Conservation (phyloP, 2,329 filamentous ascomycete genomes). For the Claviceps spartinae region DNA sequence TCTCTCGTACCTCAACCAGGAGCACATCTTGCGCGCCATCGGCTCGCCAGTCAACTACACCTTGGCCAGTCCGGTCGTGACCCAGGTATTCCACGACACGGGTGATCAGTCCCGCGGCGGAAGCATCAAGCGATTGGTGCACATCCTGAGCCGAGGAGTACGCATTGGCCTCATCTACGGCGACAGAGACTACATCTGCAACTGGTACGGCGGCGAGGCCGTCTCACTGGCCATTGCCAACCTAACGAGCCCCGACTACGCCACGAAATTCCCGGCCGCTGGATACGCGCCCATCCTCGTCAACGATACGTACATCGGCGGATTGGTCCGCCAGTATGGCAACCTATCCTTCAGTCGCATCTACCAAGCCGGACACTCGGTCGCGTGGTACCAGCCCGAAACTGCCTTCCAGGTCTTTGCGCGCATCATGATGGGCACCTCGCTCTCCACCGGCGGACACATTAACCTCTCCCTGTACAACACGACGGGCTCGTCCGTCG, state of each 20-base stretch:
- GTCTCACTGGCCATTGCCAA: constrained; percentile 50
- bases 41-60: constrained; percentile 51
- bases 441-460: constrained; percentile 40
- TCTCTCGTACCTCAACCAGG: constrained; percentile 49
- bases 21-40: constrained; percentile 41
- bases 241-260: constrained; percentile 31
- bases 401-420: constrained; percentile 47
- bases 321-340: constrained; percentile 61
- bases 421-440: constrained; percentile 41
- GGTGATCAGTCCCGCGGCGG: constrained; percentile 52
- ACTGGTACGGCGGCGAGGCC: constrained; percentile 62
- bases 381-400: constrained; percentile 47
- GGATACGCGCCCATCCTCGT: constrained; percentile 62
- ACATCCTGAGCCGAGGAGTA: constrained; percentile 47
- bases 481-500: constrained; percentile 42
- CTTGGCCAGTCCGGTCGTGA: constrained; percentile 32
- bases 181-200: constrained; percentile 50
- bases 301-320: constrained; percentile 54
- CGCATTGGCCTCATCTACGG: constrained; percentile 61
- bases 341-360: constrained; percentile 58
- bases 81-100: constrained; percentile 31
- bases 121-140: constrained; percentile 44
- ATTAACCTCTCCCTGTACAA: constrained; percentile 39
- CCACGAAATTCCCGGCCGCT: constrained; percentile 43
- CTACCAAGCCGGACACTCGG: constrained; percentile 52